Base-by-base conservation (phyloP, 1,139 yeast species). In the Kurtzmaniella quercitrusa region DNA sequence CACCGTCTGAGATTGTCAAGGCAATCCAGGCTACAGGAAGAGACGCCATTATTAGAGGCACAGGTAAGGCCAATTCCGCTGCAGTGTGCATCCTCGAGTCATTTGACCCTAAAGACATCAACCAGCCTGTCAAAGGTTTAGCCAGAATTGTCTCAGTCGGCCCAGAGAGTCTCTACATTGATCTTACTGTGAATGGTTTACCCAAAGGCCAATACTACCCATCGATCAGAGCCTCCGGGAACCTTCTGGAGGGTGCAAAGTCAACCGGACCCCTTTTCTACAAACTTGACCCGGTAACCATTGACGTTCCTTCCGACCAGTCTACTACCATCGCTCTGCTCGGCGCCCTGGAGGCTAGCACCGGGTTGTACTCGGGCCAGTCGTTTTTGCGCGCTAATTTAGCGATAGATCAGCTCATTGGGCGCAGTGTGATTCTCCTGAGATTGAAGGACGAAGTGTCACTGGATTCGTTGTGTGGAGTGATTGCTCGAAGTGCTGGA, bases 401-500 rank as follows among this genome's bases (percentile, higher is more conserved):
- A 43, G 65, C 73, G 16, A 75, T 90, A 24, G 59, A 70, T 47
- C 84, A 84, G 36, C 64, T 90, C 42, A 87, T 91, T 52, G 98
- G 98, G 11, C 73, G 97, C 49, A 79, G 93, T 21, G 70, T 93
- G 44, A 81, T 85, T 1, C 77, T 91, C 41, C 74, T 82, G 18
- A 62, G 65, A 24, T 61, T 64, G 18, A 61, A 68, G 41, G 70
- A 70, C 34, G 59, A 66, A 39, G 68, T 73, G 2, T 53, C 68
- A 37, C 45, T 60, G 3, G 76, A 71, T 44, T 77, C 83, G 5
- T 69, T 82, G 41, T 87, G 80, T 41, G 98, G 98, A 19, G 95
- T 93, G 24, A 81, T 93, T 60, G 98, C 98, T 2, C 78, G 98
- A 58, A 85, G 95, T 55, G 98, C 98, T 1, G 98, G 98, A 11